Evolutionary conservation across 257 asterid genomes (phyloP).

Genomic region (Thymus quinquecostatus): DNA sequence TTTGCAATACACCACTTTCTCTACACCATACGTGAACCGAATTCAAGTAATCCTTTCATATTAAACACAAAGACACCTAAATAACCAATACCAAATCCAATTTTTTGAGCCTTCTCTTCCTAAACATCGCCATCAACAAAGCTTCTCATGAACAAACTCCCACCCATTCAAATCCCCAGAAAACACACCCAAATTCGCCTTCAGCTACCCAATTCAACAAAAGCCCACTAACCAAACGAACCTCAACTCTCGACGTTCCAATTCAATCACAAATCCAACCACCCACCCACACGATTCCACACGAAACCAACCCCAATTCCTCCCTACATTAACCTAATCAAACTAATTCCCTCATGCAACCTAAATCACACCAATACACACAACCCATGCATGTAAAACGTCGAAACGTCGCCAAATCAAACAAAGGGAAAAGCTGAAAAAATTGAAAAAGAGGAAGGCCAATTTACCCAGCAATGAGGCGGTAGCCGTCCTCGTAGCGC

Average conservation of each 20-base stretch:
- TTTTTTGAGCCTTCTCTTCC: conserved; percentile 2
- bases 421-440: neutral
- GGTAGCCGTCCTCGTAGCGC: conserved; percentile 80
- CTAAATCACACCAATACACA: conserved; percentile 32
- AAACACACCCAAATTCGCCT: neutral
- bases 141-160: conserved; percentile 23
- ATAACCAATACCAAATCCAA: conserved; percentile 13
- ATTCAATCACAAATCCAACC: conserved; percentile 12
- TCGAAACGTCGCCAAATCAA: conserved; percentile 9
- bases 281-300: conserved; percentile 25
- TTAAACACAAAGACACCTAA: neutral
- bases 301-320: conserved; percentile 31
- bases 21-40: neutral
- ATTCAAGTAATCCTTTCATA: neutral
- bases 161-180: conserved; percentile 18
- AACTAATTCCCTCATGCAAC: conserved; percentile 35
- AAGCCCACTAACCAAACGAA: conserved; percentile 21
- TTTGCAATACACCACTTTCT: conserved; percentile 1
- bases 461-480: conserved; percentile 83
- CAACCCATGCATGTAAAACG: conserved; percentile 38
- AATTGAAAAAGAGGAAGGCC: neutral
- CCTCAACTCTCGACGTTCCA: conserved; percentile 8
- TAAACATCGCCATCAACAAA: conserved; percentile 11
- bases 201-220: conserved; percentile 17
- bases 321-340: conserved; percentile 31